Evolutionary conservation across 164 flowering plant genomes (phyloP), one percentile per base, ranked within the genome.

Genomic region (Piper longum): DNA sequence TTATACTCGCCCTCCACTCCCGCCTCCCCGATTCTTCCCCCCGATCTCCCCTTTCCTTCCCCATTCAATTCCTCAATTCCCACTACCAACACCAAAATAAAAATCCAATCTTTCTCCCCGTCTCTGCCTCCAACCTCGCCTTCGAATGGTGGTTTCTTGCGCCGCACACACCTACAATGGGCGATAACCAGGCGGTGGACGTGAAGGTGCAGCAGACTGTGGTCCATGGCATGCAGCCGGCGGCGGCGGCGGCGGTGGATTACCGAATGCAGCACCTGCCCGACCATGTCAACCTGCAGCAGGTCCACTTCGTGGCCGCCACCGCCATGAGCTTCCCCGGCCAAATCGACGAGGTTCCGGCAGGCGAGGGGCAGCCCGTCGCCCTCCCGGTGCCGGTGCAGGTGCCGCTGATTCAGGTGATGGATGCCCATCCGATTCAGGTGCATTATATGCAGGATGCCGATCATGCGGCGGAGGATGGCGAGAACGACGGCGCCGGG

Each of bases 251-350:
- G 48, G 48, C 42, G 16, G 51, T 55, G 52, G 5, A 36, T 60
- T 60, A 60, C 62, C 44, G 44, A 39, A 60, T 60, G 8, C 62
- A 60, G 43, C 62, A 60, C 19, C 45, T 60, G 14, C 62, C 62
- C n/a, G 62, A 41, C 19, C 62, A 60, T 45, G 67, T 58, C 13
- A 65, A 57, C 54, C 61, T 44, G 43, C 60, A 65, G 40, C 67
- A 65, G 16, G 67, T 65, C 43, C 67, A 65, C 43, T 41, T 65
- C 55, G 41, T 65, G 43, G 67, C 67, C 2, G 67, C 67, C 2
- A 57, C 70, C 12, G 66, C 65, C n/a, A 67, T 67, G 70, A 63
- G 56, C 48, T 42, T 67, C 41, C 70, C 70, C 0, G 70, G 70
- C 17, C 70, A 67, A 61, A 62, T 62, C 9, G 70, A 67, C 16